These are phyloP conservation scores for Epichloe amarillans DNA, from an alignment of 2,329 filamentous ascomycete species.

Conservation along the genomic window DNA sequence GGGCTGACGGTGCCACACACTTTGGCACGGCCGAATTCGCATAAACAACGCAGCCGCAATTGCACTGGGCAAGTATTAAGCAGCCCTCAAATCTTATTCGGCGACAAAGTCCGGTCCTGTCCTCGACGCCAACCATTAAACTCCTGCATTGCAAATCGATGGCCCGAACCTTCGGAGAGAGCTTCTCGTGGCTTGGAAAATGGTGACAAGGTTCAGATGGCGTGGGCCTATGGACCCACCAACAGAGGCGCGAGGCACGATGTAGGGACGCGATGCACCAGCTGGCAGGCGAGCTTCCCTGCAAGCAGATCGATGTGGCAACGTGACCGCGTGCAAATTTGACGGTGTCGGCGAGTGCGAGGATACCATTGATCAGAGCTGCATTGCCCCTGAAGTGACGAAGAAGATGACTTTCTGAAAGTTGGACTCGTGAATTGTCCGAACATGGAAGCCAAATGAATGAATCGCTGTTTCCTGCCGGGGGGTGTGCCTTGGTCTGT, in stretches of 20 bases:
- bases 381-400: not conserved
- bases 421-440: too few relatives aligned
- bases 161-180: not conserved
- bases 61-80: too few relatives aligned
- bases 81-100: too few relatives aligned
- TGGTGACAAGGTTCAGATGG: constrained; percentile 9
- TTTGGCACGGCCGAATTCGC: not conserved
- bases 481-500: not conserved
- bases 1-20: not conserved
- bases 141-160: not conserved
- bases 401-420: not conserved
- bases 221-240: constrained; percentile 7
- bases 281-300: not conserved
- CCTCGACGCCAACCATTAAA: not conserved
- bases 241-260: constrained; percentile 6
- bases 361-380: not conserved
- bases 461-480: not conserved
- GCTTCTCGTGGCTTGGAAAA: not conserved
- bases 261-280: constrained; percentile 1
- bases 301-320: constrained; percentile 3
- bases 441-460: too few relatives aligned
- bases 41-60: too few relatives aligned
- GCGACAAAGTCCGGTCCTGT: not conserved
- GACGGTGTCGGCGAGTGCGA: not conserved
- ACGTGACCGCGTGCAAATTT: not conserved